Base-by-base conservation (phyloP, 2,329 filamentous ascomycete genomes). In the Phaeophleospora eucalypticola region DNA sequence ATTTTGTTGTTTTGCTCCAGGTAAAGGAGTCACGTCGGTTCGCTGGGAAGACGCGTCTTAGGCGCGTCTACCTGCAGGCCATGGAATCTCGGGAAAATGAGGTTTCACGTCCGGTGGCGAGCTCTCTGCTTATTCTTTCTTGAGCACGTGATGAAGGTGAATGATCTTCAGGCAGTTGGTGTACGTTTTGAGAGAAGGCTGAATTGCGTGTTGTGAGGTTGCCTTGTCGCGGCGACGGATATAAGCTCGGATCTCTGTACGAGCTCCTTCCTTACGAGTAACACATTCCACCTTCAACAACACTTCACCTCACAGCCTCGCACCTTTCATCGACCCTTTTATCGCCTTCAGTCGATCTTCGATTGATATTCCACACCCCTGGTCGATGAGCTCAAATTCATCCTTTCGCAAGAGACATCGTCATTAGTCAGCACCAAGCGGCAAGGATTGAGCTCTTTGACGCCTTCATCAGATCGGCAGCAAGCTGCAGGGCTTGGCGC, bases 1-100 rank as follows among this genome's bases (percentile, higher is more conserved):
- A 85, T 59, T 74, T 93, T 93, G 24, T 29, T 29, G n/a, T n/a
- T n/a, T n/a, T n/a, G n/a, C n/a, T n/a, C n/a, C n/a, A n/a, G n/a
- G n/a, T n/a, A n/a, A n/a, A n/a, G n/a, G n/a, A n/a, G n/a, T 29
- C 50, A 48, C n/a, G 85, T 59, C 71, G 74, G 74, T 14, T 53
- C 73, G 12, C 53, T 67, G 52, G 61, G 67, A 40, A 65, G 34
- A 39, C 48, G 44, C 43, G 47, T 37, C 32, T 33, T 34, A 17
- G 18, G 46, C 47, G 44, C 51, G 47, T 50, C 27, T 12, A 41
- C n/a, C 12, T 15, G 14, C 29, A n/a, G n/a, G 40, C 27, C 21
- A 38, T 37, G 12, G 32, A 7, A 12, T 29, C 12, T 12, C 24
- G 12, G 24, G 6, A 29, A n/a, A n/a, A n/a, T n/a, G n/a, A n/a